Evolutionary conservation across 768 basidiomycete species (phyloP).

Genomic region (Multifurca ochricompacta): DNA sequence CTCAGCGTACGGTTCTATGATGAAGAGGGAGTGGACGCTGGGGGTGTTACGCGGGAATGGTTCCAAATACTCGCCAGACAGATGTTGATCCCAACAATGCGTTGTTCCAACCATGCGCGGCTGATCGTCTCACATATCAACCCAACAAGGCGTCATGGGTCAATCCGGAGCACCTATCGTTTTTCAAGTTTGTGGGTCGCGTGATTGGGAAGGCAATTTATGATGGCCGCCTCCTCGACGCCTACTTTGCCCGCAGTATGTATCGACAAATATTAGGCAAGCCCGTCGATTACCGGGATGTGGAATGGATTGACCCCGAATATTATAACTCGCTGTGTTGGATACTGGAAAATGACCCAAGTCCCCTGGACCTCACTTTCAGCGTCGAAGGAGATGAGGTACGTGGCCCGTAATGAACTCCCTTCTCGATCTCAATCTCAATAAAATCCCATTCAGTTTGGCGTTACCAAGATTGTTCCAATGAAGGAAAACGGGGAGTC

Average conservation of each 20-base stretch:
- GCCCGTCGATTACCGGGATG: constrained; percentile 90
- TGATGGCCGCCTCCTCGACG: constrained; percentile 91
- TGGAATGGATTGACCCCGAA: constrained; percentile 97
- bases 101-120: constrained; percentile 95
- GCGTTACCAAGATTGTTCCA: constrained; percentile 79
- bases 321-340: constrained; percentile 97
- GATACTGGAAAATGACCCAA: constrained; percentile 96
- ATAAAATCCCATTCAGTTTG: constrained; percentile 50
- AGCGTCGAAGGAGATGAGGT: constrained; percentile 96
- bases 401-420: constrained; percentile 22
- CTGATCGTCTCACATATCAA: constrained; percentile 91
- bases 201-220: constrained; percentile 98
- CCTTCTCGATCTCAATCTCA: constrained; percentile 13
- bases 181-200: constrained; percentile 98
- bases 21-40: constrained; percentile 97
- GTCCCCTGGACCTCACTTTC: constrained; percentile 80
- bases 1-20: constrained; percentile 93
- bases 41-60: constrained; percentile 97
- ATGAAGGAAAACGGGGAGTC: constrained; percentile 80
- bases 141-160: constrained; percentile 91
- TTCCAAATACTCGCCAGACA: constrained; percentile 96
- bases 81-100: constrained; percentile 99
- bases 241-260: constrained; percentile 94
- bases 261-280: constrained; percentile 94
- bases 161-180: constrained; percentile 91